Evolutionary conservation across 116 monocot genomes (phyloP).

Genomic region (Cymodocea nodosa): DNA sequence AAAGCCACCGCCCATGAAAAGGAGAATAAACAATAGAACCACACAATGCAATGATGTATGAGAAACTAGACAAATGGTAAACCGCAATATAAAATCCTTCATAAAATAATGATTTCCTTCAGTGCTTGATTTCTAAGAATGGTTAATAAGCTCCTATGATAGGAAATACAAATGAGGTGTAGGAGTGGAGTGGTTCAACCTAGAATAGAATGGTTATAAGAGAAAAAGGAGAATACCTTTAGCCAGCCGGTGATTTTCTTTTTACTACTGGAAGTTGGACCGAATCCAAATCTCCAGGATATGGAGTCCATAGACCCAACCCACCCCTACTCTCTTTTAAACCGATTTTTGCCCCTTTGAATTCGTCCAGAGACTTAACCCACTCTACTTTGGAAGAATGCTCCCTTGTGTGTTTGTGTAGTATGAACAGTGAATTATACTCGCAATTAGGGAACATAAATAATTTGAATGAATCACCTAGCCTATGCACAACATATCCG

Average conservation of each 20-base stretch:
- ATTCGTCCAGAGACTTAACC: constrained; percentile 79
- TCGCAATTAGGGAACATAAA: constrained; percentile 99
- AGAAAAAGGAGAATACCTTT: neutral
- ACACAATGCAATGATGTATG: no score
- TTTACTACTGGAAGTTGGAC: constrained; percentile 60
- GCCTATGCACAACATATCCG: constrained; percentile 69
- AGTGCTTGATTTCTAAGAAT: no score
- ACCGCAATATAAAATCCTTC: no score
- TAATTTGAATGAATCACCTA: constrained; percentile 60
- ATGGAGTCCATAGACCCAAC: constrained; percentile 77
- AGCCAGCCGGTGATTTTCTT: constrained; percentile 64
- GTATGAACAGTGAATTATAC: constrained; percentile 81
- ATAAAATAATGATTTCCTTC: no score
- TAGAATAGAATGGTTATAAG: neutral
- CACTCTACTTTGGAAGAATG: constrained; percentile 88
- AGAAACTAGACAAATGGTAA: no score
- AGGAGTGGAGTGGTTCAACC: no score
- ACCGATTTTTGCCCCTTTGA: constrained; percentile 32
- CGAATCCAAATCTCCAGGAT: constrained; percentile 60
- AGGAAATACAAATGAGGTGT: no score
- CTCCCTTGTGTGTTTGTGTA: constrained; percentile 80
- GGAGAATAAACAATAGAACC: no score
- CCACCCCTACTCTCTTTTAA: constrained; percentile 83
- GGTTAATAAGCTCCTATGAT: no score
- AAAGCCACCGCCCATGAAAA: no score